Percentiles rank a stretch among this genome's conserved stretches.
phyloP scores from a whole-genome alignment of 768 basidiomycete species.

The Suillus plorans region DNA sequence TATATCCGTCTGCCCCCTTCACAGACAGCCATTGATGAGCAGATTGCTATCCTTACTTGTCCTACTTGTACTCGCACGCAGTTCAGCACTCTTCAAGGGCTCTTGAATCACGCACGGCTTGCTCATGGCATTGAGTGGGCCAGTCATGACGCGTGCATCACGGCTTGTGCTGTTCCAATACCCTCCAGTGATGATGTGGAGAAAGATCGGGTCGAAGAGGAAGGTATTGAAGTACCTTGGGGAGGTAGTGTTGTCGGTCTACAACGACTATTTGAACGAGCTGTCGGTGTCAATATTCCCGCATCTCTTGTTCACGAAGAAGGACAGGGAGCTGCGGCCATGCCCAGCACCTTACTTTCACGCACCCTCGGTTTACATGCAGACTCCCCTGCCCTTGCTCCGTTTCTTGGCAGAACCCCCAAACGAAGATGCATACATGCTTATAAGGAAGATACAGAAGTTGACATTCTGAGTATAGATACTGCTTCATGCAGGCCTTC shows the following conservation, averaged over 20 bases:
- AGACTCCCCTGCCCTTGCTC: slow-evolving; percentile 52
- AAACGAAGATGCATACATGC: slow-evolving; percentile 42
- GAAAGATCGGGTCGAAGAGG: slow-evolving; percentile 38
- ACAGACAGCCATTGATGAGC: slow-evolving; percentile 21
- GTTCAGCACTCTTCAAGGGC: slow-evolving; percentile 51
- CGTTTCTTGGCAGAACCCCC: slow-evolving; percentile 45
- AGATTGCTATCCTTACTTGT: slow-evolving; percentile 38
- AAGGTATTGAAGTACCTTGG: slow-evolving; percentile 35
- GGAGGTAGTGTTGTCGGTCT: slow-evolving; percentile 43
- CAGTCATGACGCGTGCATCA: slow-evolving; percentile 52
- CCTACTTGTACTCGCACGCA: slow-evolving; percentile 45
- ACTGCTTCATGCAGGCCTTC: not conserved
- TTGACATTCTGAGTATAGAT: slow-evolving; percentile 33
- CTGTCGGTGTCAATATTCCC: slow-evolving; percentile 38
- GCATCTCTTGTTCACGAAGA: slow-evolving; percentile 7
- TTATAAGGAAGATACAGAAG: slow-evolving; percentile 30
- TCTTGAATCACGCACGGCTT: slow-evolving; percentile 54
- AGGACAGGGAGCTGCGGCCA: not conserved
- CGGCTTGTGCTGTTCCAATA: slow-evolving; percentile 41
- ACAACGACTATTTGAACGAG: slow-evolving; percentile 48
- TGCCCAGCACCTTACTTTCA: slow-evolving; percentile 40
- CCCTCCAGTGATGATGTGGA: slow-evolving; percentile 30
- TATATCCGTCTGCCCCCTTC: slow-evolving; percentile 38
- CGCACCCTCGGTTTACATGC: slow-evolving; percentile 49
- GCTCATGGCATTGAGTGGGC: slow-evolving; percentile 47